A percentile compares a stretch with the other conserved stretches of the same genome.
Evolutionary conservation across 495 filamentous ascomycete species (phyloP).

Genomic region (Lasiosphaeris hirsuta): DNA sequence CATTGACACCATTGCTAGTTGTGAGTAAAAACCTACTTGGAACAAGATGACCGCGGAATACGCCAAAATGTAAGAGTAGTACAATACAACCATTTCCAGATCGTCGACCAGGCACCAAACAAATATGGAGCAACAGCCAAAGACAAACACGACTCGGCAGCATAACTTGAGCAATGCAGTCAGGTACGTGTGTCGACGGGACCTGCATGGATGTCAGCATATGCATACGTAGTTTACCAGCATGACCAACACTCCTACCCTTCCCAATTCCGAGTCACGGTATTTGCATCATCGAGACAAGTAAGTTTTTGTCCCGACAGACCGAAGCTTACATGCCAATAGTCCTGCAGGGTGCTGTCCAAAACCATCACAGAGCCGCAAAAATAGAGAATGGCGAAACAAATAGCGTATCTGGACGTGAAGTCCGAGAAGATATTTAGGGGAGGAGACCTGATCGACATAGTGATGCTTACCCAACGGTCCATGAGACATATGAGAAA

Average conservation of each 20-base stretch:
- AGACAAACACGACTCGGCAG: conserved; percentile 15
- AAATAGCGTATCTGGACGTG: conserved; percentile 28
- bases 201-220: background rate
- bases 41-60: conserved; percentile 29
- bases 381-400: conserved; percentile 31
- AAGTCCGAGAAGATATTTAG: conserved; percentile 19
- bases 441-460: conserved; percentile 12
- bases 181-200: conserved; percentile 10
- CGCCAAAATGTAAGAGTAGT: conserved; percentile 22
- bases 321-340: conserved; percentile 21
- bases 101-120: conserved; percentile 23
- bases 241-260: background rate
- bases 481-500: conserved; percentile 32
- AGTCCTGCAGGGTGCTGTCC: conserved; percentile 20
- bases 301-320: conserved; percentile 21
- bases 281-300: conserved; percentile 5
- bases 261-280: conserved; percentile 16
- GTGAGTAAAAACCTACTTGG: conserved; percentile 13
- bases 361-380: conserved; percentile 24
- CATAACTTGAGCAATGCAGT: conserved; percentile 11
- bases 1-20: background rate
- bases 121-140: conserved; percentile 19
- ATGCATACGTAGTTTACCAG: background rate
- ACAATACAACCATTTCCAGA: conserved; percentile 13
- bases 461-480: conserved; percentile 29